Evolutionary conservation across 805 yeast species (phyloP).

Genomic region (Teunomyces kruisii): DNA sequence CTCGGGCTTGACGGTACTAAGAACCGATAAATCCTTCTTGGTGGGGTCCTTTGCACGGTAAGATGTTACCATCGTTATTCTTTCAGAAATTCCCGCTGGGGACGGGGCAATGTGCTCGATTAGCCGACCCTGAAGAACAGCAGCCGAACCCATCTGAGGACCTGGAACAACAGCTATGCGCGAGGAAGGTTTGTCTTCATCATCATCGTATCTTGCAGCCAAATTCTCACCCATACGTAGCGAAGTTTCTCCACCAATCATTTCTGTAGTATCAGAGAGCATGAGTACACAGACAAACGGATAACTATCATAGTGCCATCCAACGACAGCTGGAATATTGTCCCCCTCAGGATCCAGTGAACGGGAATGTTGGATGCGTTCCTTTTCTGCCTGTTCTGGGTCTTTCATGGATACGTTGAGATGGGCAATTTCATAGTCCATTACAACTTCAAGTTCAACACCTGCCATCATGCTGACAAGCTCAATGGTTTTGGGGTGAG

Average conservation of each 20-base stretch:
- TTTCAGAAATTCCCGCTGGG: slow-evolving; percentile 36
- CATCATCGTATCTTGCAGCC: neutral
- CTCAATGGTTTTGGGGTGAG: slow-evolving; percentile 54
- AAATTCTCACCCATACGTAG: slow-evolving; percentile 43
- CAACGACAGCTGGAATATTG: slow-evolving; percentile 53
- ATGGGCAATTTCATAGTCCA: slow-evolving; percentile 60
- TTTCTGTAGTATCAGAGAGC: slow-evolving; percentile 56
- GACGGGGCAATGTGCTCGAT: slow-evolving; percentile 48
- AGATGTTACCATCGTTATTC: slow-evolving; percentile 45
- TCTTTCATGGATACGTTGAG: slow-evolving; percentile 50
- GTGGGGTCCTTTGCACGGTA: slow-evolving; percentile 33
- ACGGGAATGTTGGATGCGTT: slow-evolving; percentile 13
- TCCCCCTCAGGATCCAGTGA: slow-evolving; percentile 5
- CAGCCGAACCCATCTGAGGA: slow-evolving; percentile 51
- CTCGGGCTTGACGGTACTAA: slow-evolving; percentile 40
- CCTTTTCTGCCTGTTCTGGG: slow-evolving; percentile 30
- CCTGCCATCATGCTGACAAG: slow-evolving; percentile 60
- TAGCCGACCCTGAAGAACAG: slow-evolving; percentile 48
- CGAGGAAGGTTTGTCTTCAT: neutral
- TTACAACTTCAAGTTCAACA: slow-evolving; percentile 51
- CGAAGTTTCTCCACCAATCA: slow-evolving; percentile 64
- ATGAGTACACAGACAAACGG: slow-evolving; percentile 65
- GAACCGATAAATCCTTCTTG: slow-evolving; percentile 29
- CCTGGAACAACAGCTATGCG: slow-evolving; percentile 22
- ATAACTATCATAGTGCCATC: slow-evolving; percentile 65